Percentiles rank a stretch among this genome's conserved stretches.
phyloP scores from a whole-genome alignment of 1,284 basidiomycete genomes.

The Albatrellus sp. region DNA sequence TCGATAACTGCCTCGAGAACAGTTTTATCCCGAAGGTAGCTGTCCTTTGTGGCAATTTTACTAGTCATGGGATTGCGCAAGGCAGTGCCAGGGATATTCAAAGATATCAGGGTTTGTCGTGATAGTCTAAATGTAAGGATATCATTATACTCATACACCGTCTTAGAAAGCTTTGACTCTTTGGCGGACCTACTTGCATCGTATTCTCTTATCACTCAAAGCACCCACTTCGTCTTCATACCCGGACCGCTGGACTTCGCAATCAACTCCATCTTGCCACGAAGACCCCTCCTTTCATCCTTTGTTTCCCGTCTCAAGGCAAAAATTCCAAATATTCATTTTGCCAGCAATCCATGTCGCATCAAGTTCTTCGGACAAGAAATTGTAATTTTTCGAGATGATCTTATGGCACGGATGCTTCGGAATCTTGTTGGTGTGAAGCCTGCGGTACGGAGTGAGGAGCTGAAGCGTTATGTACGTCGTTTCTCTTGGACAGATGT shows the following conservation, averaged over 20 bases:
- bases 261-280: conserved; percentile 65
- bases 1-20: conserved; percentile 87
- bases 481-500: not conserved
- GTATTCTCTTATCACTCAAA: conserved; percentile 66
- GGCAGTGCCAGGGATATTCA: conserved; percentile 71
- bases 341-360: conserved; percentile 89
- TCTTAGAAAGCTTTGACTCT: conserved; percentile 70
- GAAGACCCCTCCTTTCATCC: conserved; percentile 64
- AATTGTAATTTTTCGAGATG: conserved; percentile 88
- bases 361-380: conserved; percentile 95
- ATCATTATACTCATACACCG: not conserved
- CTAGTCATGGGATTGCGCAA: conserved; percentile 67
- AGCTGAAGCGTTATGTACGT: conserved; percentile 80
- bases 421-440: conserved; percentile 85
- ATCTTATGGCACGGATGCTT: conserved; percentile 89
- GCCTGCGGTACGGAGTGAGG: conserved; percentile 57
- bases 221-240: conserved; percentile 87
- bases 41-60: conserved; percentile 93
- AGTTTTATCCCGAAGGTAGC: conserved; percentile 80
- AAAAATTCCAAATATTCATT: conserved; percentile 67
- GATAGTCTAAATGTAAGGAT: not conserved
- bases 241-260: conserved; percentile 90
- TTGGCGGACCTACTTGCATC: conserved; percentile 76
- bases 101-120: conserved; percentile 63
- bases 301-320: conserved; percentile 59